Evolutionary conservation across 2,329 filamentous ascomycete genomes (phyloP).

Genomic region (Ophiostoma ips): DNA sequence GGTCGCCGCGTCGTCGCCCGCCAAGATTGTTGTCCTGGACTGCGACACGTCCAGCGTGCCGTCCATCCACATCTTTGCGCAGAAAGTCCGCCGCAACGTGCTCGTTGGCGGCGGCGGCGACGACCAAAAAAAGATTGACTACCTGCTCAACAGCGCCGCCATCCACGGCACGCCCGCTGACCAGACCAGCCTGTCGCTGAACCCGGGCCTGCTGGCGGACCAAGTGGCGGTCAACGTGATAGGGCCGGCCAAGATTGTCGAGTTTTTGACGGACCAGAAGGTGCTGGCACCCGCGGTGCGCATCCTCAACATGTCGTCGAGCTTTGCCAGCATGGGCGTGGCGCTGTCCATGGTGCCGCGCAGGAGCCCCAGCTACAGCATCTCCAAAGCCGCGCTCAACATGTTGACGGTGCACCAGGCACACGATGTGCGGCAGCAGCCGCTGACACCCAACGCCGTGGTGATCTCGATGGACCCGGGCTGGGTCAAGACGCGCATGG

Average conservation of each 20-base stretch:
- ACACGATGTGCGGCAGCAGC: slow-evolving; percentile 13
- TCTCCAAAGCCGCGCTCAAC: slow-evolving; percentile 20
- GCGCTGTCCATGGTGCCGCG: slow-evolving; percentile 18
- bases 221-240: slow-evolving; percentile 32
- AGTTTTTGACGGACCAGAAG: slow-evolving; percentile 21
- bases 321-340: slow-evolving; percentile 23
- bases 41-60: slow-evolving; percentile 21
- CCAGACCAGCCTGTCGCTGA: slow-evolving; percentile 26
- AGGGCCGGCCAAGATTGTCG: slow-evolving; percentile 30
- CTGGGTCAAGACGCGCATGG: slow-evolving; percentile 23
- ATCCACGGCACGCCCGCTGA: slow-evolving; percentile 22
- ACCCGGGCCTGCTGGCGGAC: slow-evolving; percentile 21
- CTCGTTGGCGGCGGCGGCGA: slow-evolving; percentile 13
- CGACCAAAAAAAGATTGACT: slow-evolving; percentile 26
- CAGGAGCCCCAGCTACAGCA: slow-evolving; percentile 20
- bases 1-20: slow-evolving; percentile 11
- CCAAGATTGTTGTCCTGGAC: slow-evolving; percentile 16
- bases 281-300: slow-evolving; percentile 17
- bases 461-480: slow-evolving; percentile 22
- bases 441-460: slow-evolving; percentile 11
- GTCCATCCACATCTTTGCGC: slow-evolving; percentile 19
- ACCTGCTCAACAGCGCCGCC: slow-evolving; percentile 19
- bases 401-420: slow-evolving; percentile 23
- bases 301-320: slow-evolving; percentile 29
- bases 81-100: slow-evolving; percentile 14